Evolutionary conservation across 176 grass and related monocot genomes (phyloP), one percentile per base, ranked within the genome.

Genomic region (Aegilops tauschii): DNA sequence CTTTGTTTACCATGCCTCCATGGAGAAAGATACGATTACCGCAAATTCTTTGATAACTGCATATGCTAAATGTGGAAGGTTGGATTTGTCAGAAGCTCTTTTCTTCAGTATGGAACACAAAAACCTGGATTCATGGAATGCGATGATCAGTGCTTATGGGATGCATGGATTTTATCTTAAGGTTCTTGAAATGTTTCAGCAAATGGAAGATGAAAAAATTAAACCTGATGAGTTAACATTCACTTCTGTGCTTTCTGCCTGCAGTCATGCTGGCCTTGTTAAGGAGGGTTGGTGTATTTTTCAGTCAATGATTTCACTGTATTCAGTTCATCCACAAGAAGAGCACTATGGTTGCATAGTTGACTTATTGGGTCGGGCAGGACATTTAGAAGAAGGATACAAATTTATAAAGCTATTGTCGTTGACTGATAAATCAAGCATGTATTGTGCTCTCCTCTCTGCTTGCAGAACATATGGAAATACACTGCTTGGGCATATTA

Each of bases 211-310:
- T 37, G 73, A 69, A 80, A 90, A 89, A 77, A 66, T 94, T 32
- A 82, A 85, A 42, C 93, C 90, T 64, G 90, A 94, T 83, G 87
- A 71, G 50, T 65, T 88, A 69, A 92, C 90, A 83, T 94, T 92
- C 86, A 87, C 84, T 76, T 92, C 89, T 52, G 87, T 94, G 58
- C 90, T 94, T 77, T 89, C 84, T 82, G 87, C 87, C 35, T 94
- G 93, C 78, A 92, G 90, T 59, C 92, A 94, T 87, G 81, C 84
- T 90, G 93, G 93, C 31, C 37, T 93, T 69, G 69, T 94, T 80
- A 80, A 85, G 68, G 90, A 86, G 72, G 90, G 87, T 83, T 90
- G 68, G 81, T 58, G 1, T 54, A 77, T 93, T 81, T 94, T 94
- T 77, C 78, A 76, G 76, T 90, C 87, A 21, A 92, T 94, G 87